Conservation (phyloP, 2,329 filamentous ascomycete species). For the Trichoderma atroviride region DNA sequence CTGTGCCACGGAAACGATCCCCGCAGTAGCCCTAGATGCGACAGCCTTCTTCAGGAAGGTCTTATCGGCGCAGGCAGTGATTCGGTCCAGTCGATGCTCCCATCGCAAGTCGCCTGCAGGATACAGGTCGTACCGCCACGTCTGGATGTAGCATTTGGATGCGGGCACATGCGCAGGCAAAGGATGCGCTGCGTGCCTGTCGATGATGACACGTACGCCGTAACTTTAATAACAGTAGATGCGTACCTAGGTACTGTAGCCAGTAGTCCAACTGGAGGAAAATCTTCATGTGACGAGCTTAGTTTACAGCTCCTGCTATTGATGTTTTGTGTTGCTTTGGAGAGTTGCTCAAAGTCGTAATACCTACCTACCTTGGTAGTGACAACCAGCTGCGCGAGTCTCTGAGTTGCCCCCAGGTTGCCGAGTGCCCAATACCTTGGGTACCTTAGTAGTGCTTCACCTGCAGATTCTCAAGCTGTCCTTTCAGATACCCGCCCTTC, state of each 20-base stretch:
- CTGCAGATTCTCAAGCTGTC: neutral
- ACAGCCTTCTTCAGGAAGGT: slow-evolving; percentile 24
- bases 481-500: neutral
- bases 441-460: too few species aligned
- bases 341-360: neutral
- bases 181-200: neutral
- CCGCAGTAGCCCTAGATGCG: slow-evolving; percentile 20
- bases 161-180: neutral
- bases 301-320: neutral
- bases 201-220: slow-evolving; percentile 6
- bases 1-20: slow-evolving; percentile 24
- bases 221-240: neutral
- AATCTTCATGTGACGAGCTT: neutral
- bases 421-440: too few species aligned
- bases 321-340: neutral
- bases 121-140: neutral
- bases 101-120: slow-evolving; percentile 13
- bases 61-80: slow-evolving; percentile 11
- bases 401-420: too few species aligned
- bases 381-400: neutral
- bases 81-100: slow-evolving; percentile 19
- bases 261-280: neutral
- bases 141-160: neutral
- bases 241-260: too few species aligned
- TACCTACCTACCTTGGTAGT: neutral